Evolutionary conservation across 768 basidiomycete genomes (phyloP).

Genomic region (Cytidiella melzeri): DNA sequence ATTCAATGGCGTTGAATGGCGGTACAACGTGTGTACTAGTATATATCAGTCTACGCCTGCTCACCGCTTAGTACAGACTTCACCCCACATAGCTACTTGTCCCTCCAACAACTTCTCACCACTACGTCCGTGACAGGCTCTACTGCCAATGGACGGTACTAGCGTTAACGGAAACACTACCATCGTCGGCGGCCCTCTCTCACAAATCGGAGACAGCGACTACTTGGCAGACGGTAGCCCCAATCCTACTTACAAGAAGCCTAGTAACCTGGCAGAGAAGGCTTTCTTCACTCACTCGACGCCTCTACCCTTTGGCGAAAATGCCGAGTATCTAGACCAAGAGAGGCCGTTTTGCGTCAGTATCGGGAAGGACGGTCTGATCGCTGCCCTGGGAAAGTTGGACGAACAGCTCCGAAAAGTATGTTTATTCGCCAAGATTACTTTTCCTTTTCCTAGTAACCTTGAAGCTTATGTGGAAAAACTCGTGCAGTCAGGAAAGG

Average conservation of each 20-base stretch:
- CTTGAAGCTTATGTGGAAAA: conserved; percentile 6
- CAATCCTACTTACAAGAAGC: conserved; percentile 7
- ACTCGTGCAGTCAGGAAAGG: conserved; percentile 44
- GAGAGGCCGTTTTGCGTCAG: conserved; percentile 67
- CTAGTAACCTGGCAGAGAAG: neutral
- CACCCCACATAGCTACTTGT: too few relatives aligned
- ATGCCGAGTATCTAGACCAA: conserved; percentile 43
- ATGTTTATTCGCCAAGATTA: conserved; percentile 10
- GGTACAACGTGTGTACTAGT: too few relatives aligned
- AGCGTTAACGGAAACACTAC: conserved; percentile 40
- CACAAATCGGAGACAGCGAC: conserved; percentile 9
- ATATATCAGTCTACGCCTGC: too few relatives aligned
- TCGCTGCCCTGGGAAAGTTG: conserved; percentile 63
- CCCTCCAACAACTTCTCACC: too few relatives aligned
- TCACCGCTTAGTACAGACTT: too few relatives aligned
- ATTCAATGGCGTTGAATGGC: too few relatives aligned
- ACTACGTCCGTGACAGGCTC: too few relatives aligned
- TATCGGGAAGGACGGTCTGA: conserved; percentile 61
- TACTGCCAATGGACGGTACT: conserved; percentile 2
- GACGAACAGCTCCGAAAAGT: conserved; percentile 56
- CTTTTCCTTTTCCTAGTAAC: neutral
- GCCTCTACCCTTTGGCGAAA: conserved; percentile 34
- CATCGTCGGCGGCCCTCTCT: conserved; percentile 35
- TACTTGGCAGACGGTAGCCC: neutral
- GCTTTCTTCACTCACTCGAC: neutral